Base-by-base conservation (phyloP, 2,329 filamentous ascomycete genomes). In the Penicillium sp. region DNA sequence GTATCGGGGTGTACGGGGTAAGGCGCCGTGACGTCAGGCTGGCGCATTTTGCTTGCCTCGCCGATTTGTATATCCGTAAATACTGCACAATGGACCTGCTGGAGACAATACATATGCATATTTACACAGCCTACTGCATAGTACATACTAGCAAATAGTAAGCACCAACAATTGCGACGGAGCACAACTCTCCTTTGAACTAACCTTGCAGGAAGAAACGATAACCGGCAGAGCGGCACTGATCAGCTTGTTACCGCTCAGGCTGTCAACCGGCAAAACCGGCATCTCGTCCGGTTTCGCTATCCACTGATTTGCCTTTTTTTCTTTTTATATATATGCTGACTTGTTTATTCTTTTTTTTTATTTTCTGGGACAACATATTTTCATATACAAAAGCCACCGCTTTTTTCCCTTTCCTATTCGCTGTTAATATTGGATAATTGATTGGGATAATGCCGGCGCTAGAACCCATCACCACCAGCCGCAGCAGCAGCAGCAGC, bases 391-490 rank as follows among this genome's bases (percentile, higher is more conserved):
- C n/a, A 43, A 45, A 45, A 45, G 42, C n/a, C 11, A 45, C 42
- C 3, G n/a, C n/a, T n/a, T n/a, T 24, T 3, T 43, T 3, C 12
- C 30, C 14, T 35, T 5, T 35, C 12, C 30, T 33, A 9, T 40
- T 42, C 14, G 21, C 23, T 20, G 38, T 14, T 35, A 43, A 52
- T 21, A 9, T 20, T n/a, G n/a, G n/a, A n/a, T n/a, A n/a, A n/a
- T 24, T 5, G 18, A 48, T 12, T n/a, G 8, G 9, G 5, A 24
- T 28, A 30, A 55, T 55, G 52, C 33, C 45, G 40, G 7, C 47
- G 14, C 45, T 55, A 8, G 45, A 55, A 33, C 52, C 52, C 21
- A 55, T 55, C 24, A 42, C 30, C 1, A 55, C 52, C 40, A n/a
- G 40, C 11, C 21, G 11, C 9, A 33, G 47, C 52, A 55, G 52